These are phyloP conservation scores for Abortiporus biennis DNA, from an alignment of 1,284 basidiomycete species.

Conservation along the genomic window DNA sequence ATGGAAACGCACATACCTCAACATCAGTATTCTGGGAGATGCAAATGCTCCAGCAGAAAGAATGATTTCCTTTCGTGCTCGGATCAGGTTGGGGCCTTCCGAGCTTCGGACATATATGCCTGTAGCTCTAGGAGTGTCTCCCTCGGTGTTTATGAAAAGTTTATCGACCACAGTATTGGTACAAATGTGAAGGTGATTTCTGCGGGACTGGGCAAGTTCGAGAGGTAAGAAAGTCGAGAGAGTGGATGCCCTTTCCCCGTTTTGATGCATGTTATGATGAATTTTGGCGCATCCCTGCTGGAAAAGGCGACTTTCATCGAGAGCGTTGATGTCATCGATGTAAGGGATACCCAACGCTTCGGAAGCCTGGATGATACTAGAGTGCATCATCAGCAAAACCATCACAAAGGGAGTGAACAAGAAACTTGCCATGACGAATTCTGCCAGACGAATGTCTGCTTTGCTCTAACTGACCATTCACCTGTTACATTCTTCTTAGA, in stretches of 20 bases:
- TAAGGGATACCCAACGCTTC: not conserved
- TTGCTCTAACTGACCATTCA: too few relatives aligned
- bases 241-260: not conserved
- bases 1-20: constrained; percentile 2
- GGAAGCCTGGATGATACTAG: too few relatives aligned
- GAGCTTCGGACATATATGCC: too few relatives aligned
- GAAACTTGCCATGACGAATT: too few relatives aligned
- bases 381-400: too few relatives aligned
- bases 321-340: not conserved
- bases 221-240: not conserved
- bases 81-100: constrained; percentile 16
- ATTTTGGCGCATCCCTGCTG: not conserved
- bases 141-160: too few relatives aligned
- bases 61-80: constrained; percentile 29
- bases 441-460: too few relatives aligned
- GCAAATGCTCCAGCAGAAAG: not conserved
- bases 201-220: not conserved
- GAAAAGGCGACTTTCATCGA: not conserved
- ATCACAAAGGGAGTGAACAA: too few relatives aligned
- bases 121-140: too few relatives aligned
- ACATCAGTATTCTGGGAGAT: not conserved
- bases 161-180: not conserved
- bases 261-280: not conserved
- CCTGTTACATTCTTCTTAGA: too few relatives aligned
- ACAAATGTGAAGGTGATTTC: not conserved